Conservation (phyloP, 2,329 filamentous ascomycete species). For the Venturia aucupariae region DNA sequence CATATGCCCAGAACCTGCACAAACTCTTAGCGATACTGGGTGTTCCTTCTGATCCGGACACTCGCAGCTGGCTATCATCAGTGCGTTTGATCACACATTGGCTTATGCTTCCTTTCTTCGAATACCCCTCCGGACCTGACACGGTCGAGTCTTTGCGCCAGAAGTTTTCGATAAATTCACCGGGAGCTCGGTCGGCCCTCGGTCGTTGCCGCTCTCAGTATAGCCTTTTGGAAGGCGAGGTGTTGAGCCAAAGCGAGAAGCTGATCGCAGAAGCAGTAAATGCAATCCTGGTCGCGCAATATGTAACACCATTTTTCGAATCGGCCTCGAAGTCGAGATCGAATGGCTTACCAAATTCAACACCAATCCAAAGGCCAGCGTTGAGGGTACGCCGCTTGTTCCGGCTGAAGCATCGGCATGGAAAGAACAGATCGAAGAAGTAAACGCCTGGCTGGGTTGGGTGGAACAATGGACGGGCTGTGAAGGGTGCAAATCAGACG, state of each 20-base stretch:
- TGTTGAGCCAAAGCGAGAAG: constrained; percentile 26
- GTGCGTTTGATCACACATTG: no score
- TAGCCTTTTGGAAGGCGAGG: constrained; percentile 24
- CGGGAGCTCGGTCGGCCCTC: constrained; percentile 29
- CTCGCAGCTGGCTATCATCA: no score
- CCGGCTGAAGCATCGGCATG: no score
- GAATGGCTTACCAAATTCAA: constrained; percentile 30
- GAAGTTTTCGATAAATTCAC: no score
- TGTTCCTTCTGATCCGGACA: no score
- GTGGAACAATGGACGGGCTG: constrained; percentile 38
- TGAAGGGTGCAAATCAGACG: constrained; percentile 15
- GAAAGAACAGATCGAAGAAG: constrained; percentile 29
- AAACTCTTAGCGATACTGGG: no score
- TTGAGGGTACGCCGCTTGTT: no score
- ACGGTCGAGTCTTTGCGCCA: no score
- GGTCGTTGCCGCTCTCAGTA: constrained; percentile 36
- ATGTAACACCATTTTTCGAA: constrained; percentile 33
- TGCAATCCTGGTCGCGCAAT: constrained; percentile 32
- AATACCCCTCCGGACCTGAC: no score
- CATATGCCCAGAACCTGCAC: no score
- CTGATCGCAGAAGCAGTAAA: constrained; percentile 33
- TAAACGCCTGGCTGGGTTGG: constrained; percentile 45
- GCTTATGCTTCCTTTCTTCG: no score
- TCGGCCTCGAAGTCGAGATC: constrained; percentile 36
- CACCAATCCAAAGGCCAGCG: constrained; percentile 22